These are phyloP conservation scores for Trametes villosa DNA, from an alignment of 768 basidiomycete genomes.

Conservation along the genomic window DNA sequence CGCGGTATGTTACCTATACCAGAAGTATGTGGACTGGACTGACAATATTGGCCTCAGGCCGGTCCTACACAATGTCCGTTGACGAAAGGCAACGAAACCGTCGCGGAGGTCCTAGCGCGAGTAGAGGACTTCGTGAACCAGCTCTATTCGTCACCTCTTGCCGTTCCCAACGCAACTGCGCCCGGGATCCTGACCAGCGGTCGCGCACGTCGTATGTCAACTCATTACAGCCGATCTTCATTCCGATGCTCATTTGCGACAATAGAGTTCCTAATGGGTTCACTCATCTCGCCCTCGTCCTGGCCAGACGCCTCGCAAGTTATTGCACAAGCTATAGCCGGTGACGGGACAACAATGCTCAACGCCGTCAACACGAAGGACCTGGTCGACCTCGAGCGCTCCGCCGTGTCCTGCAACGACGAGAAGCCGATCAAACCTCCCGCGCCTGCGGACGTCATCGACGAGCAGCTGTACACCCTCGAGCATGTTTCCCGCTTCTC, in stretches of 20 bases:
- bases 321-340: slow-evolving; percentile 30
- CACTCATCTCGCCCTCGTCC: slow-evolving; percentile 25
- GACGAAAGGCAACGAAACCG: slow-evolving; percentile 25
- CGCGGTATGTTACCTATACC: slow-evolving; percentile 20
- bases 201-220: slow-evolving; percentile 29
- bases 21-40: too few species aligned
- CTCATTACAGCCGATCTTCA: background rate
- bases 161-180: slow-evolving; percentile 28
- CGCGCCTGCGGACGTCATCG: slow-evolving; percentile 26
- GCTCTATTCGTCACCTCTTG: slow-evolving; percentile 32
- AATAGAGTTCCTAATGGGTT: slow-evolving; percentile 19
- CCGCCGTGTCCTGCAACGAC: slow-evolving; percentile 39
- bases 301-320: slow-evolving; percentile 29
- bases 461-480: slow-evolving; percentile 30
- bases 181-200: slow-evolving; percentile 36
- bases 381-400: slow-evolving; percentile 27
- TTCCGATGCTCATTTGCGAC: background rate
- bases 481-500: slow-evolving; percentile 26
- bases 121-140: slow-evolving; percentile 30
- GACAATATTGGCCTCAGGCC: slow-evolving; percentile 23
- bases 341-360: slow-evolving; percentile 31
- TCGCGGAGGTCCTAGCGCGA: slow-evolving; percentile 23
- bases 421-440: slow-evolving; percentile 27
- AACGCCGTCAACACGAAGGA: slow-evolving; percentile 23
- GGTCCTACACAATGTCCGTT: slow-evolving; percentile 34